phyloP scores from a whole-genome alignment of 2,329 filamentous ascomycete species.

The Stagonosporopsis tanaceti region DNA sequence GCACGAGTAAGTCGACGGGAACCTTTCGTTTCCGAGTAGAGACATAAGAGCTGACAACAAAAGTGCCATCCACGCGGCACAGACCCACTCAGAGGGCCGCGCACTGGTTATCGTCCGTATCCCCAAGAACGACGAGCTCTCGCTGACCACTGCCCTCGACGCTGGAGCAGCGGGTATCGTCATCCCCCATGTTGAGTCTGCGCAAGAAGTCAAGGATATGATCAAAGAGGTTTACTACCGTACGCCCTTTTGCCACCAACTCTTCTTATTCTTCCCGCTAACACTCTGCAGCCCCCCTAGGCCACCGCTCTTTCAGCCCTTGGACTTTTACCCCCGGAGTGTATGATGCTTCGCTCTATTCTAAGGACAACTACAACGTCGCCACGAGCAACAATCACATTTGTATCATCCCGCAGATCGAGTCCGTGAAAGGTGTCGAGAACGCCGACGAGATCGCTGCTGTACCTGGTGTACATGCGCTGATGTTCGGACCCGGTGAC shows the following conservation, averaged over 20 bases:
- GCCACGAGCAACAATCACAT: conserved; percentile 36
- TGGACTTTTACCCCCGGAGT: conserved; percentile 38
- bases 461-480: conserved; percentile 30
- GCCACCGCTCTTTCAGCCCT: conserved; percentile 37
- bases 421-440: conserved; percentile 35
- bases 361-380: conserved; percentile 36
- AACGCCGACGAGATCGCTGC: conserved; percentile 40
- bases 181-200: conserved; percentile 34
- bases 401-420: conserved; percentile 39
- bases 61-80: conserved; percentile 39
- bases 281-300: conserved; percentile 19
- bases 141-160: conserved; percentile 34
- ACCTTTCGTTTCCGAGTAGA: not conserved
- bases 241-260: not conserved
- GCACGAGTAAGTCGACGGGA: conserved; percentile 30
- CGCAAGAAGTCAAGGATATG: conserved; percentile 35
- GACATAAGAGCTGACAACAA: not conserved
- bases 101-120: conserved; percentile 35
- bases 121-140: conserved; percentile 35
- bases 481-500: conserved; percentile 41
- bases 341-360: conserved; percentile 27
- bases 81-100: conserved; percentile 37
- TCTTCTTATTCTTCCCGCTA: not conserved
- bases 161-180: conserved; percentile 36
- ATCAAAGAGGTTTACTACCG: conserved; percentile 36